These are phyloP conservation scores for Tylopilus intermedius DNA, from an alignment of 768 basidiomycete genomes.

Conservation along the genomic window DNA sequence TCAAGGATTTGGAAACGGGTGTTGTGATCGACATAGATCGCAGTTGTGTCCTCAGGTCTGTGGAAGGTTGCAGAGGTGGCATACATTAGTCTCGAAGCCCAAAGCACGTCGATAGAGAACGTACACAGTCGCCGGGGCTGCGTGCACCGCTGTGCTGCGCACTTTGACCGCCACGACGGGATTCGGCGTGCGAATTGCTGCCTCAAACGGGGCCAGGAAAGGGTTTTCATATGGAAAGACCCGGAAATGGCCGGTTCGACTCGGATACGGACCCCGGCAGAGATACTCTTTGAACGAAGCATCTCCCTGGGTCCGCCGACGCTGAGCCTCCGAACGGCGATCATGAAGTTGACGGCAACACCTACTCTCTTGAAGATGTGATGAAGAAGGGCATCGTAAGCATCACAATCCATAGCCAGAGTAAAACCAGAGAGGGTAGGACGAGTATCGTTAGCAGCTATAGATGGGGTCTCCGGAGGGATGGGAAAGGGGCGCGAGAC, in stretches of 20 bases:
- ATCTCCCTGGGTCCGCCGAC: constrained; percentile 65
- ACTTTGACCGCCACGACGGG: constrained; percentile 81
- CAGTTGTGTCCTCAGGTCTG: constrained; percentile 50
- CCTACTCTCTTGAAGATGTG: constrained; percentile 71
- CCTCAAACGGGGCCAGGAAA: constrained; percentile 72
- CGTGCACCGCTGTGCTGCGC: constrained; percentile 72
- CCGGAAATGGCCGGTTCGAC: constrained; percentile 62
- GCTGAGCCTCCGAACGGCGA: constrained; percentile 7
- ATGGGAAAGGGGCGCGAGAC: neutral
- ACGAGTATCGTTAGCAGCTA: neutral
- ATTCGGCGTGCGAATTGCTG: constrained; percentile 66
- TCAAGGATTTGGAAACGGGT: constrained; percentile 86
- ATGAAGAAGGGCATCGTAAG: constrained; percentile 74
- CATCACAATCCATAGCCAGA: constrained; percentile 67
- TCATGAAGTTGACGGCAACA: neutral
- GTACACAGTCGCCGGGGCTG: constrained; percentile 66
- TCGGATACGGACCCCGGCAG: constrained; percentile 72
- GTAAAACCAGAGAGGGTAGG: neutral
- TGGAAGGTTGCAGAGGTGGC: constrained; percentile 29
- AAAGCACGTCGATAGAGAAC: constrained; percentile 16
- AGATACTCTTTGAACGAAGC: constrained; percentile 80
- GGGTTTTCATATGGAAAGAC: constrained; percentile 81
- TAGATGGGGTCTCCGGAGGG: neutral
- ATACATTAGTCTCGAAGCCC: neutral
- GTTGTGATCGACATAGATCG: constrained; percentile 67